Evolutionary conservation across 495 filamentous ascomycete species (phyloP), one percentile per base, ranked within the genome.

Genomic region (Aspergillus ellipticus): DNA sequence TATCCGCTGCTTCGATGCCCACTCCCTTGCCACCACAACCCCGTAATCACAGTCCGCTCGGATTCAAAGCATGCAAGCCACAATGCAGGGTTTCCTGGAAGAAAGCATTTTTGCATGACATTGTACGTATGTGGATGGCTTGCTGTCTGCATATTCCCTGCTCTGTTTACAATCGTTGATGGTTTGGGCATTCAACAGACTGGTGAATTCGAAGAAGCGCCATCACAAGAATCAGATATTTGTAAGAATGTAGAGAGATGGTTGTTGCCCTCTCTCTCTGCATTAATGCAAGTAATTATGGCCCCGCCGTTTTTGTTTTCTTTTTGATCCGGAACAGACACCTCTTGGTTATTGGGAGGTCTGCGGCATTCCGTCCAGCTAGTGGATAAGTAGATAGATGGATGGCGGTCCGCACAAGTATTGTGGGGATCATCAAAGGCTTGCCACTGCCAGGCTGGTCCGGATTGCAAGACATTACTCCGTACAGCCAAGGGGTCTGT

Each of bases 1-100:
- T 13, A 39, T n/a, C 35, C 35, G 11, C 35, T 13, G 11, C 13
- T 39, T 39, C 5, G 35, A 13, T 39, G 35, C 35, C 35, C 35
- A 39, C n/a, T 39, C n/a, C 35, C 35, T 39, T n/a, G 35, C 35
- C 35, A 39, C 45, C 15, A 16, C 16, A 29, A 28, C 22, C 24
- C 24, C 13, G 24, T 29, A 29, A 13, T 31, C 26, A 13, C 22
- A 5, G 47, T 39, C 10, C 16, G 57, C 52, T 55, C 57, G 48
- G 49, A 56, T 46, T 42, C 16, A 13, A 10, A 42, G 4, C 13
- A 29, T 46, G 50, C 49, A 56, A 53, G 58, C 53, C 58, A 56
- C 53, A 24, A 51, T 53, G 57, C 52, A 55, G 4, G 19, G 16
- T 48, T 55, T 56, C 53, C 53, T 43, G 58, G 58, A 42, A 53